Conservation (phyloP, 768 basidiomycete species). For the Hypholoma sublateritium region DNA sequence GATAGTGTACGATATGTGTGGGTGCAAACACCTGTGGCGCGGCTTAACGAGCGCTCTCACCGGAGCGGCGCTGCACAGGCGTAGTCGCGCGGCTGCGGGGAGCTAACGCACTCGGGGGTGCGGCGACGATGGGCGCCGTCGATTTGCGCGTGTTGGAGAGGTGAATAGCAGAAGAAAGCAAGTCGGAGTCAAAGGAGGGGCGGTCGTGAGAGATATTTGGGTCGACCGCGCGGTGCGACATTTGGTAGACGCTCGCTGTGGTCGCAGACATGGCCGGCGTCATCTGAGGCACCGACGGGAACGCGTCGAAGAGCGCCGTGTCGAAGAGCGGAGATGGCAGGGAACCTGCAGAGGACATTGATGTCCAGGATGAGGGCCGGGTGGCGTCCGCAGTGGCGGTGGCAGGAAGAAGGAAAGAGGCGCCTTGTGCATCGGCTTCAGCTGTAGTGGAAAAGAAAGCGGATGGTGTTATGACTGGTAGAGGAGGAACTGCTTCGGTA, state of each 20-base stretch:
- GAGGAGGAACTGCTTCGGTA: slow-evolving; percentile 15
- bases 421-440: slow-evolving; percentile 10
- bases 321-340: slow-evolving; percentile 53
- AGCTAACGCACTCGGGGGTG: not conserved
- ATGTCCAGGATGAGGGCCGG: slow-evolving; percentile 48
- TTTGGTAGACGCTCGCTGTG: not conserved
- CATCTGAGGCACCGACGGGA: slow-evolving; percentile 66
- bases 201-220: slow-evolving; percentile 5
- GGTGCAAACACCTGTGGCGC: too few relatives aligned
- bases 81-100: slow-evolving; percentile 4
- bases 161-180: slow-evolving; percentile 53
- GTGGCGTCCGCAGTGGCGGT: slow-evolving; percentile 7
- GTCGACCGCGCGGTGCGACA: slow-evolving; percentile 5
- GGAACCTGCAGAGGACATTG: slow-evolving; percentile 38
- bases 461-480: slow-evolving; percentile 14
- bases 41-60: slow-evolving; percentile 15
- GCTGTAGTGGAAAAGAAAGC: slow-evolving; percentile 8
- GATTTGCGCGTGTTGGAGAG: slow-evolving; percentile 18
- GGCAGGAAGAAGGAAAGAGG: slow-evolving; percentile 13
- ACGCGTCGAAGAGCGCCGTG: slow-evolving; percentile 64
- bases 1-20: not conserved
- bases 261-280: slow-evolving; percentile 27
- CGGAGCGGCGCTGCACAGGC: slow-evolving; percentile 12
- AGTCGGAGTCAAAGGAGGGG: slow-evolving; percentile 37
- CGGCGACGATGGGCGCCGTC: slow-evolving; percentile 6